phyloP scores from a whole-genome alignment of 805 yeast species.

The Candida hungchunana region DNA sequence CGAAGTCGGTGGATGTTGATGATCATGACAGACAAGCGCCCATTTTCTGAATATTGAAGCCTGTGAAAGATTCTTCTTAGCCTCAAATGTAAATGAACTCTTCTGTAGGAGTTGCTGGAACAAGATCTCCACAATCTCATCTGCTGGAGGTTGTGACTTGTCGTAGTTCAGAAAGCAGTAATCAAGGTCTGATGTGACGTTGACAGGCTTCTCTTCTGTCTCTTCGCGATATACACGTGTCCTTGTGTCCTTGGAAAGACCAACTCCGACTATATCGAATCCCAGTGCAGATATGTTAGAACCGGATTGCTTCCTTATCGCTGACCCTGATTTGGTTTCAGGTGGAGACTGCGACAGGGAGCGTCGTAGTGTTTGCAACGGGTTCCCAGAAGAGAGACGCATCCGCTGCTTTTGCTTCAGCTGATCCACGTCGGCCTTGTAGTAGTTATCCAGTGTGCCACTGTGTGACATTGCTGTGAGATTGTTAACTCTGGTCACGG shows the following conservation, averaged over 20 bases:
- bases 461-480: constrained; percentile 8
- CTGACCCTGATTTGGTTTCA: constrained; percentile 1
- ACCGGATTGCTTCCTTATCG: constrained; percentile 4
- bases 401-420: constrained; percentile 1
- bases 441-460: constrained; percentile 3
- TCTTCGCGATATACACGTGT: constrained; percentile 9
- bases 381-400: not conserved
- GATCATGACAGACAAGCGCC: constrained; percentile 27
- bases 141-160: constrained; percentile 26
- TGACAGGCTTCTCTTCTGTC: not conserved
- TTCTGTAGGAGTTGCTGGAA: constrained; percentile 18
- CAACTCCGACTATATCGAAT: constrained; percentile 23
- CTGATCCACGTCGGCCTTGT: constrained; percentile 3
- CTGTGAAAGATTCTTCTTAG: constrained; percentile 15
- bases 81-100: constrained; percentile 23
- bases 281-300: constrained; percentile 19
- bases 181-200: constrained; percentile 12
- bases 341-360: no score
- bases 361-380: constrained; percentile 8
- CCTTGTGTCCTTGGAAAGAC: constrained; percentile 9
- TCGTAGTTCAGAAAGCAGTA: constrained; percentile 26
- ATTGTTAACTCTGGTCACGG: constrained; percentile 12
- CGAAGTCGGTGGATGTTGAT: constrained; percentile 2
- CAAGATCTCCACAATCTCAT: constrained; percentile 21
- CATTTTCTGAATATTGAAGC: constrained; percentile 23